Evolutionary conservation across 2,329 filamentous ascomycete genomes (phyloP).

Genomic region (Fusarium pseudograminearum): DNA sequence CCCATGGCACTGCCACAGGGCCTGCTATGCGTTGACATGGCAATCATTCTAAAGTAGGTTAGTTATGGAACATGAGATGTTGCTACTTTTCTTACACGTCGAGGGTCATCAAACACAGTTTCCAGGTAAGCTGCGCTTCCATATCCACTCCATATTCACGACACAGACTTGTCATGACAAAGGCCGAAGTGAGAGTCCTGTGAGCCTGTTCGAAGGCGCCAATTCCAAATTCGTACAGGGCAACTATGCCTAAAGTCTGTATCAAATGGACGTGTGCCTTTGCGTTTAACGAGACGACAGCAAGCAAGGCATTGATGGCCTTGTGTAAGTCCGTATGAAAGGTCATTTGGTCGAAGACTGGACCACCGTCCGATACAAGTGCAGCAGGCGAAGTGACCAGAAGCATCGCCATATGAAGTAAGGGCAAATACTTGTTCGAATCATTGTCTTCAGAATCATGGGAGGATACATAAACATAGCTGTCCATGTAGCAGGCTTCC

Average conservation of each 20-base stretch:
- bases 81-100: background rate
- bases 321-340: background rate
- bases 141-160: background rate
- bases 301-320: background rate
- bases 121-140: background rate
- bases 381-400: background rate
- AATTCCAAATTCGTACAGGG: conserved; percentile 2
- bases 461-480: background rate
- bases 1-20: background rate
- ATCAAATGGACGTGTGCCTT: background rate
- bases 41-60: background rate
- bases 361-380: rapidly evolving
- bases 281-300: background rate
- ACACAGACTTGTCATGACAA: background rate
- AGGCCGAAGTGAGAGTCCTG: background rate
- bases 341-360: rapidly evolving
- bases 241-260: background rate
- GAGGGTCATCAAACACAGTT: background rate
- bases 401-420: background rate
- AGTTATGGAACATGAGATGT: background rate
- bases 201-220: background rate
- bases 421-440: background rate
- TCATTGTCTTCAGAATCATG: background rate
- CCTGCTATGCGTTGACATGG: background rate
- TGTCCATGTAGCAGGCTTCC: background rate